phyloP scores from a whole-genome alignment of 164 flowering plant species.

The Tinospora cordifolia region DNA sequence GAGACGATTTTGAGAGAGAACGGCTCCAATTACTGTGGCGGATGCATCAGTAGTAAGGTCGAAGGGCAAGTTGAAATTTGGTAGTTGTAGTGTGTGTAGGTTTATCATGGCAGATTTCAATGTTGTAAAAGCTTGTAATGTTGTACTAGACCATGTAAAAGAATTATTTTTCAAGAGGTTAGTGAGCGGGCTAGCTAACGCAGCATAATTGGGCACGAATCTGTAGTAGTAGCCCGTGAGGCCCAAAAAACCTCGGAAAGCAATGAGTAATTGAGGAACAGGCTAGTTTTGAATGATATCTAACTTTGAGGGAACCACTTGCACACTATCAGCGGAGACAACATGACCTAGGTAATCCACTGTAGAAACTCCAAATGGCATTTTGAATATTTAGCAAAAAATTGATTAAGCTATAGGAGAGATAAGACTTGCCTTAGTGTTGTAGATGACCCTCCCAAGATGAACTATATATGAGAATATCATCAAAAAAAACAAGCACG shows the following conservation, averaged over 20 bases:
- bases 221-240: not conserved
- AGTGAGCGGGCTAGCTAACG: not conserved
- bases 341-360: constrained; percentile 1
- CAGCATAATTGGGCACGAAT: not conserved
- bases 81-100: too few relatives aligned
- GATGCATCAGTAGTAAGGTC: too few relatives aligned
- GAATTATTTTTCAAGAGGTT: not conserved
- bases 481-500: not conserved
- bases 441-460: not conserved
- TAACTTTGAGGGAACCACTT: not conserved
- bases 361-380: not conserved
- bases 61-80: too few relatives aligned
- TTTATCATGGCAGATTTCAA: too few relatives aligned
- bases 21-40: too few relatives aligned
- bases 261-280: not conserved
- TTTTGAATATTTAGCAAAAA: not conserved
- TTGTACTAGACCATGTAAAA: too few relatives aligned
- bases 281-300: not conserved
- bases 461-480: not conserved
- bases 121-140: too few relatives aligned
- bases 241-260: not conserved
- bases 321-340: not conserved
- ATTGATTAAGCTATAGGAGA: not conserved
- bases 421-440: not conserved
- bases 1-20: too few relatives aligned